These are phyloP conservation scores for Xylariaceae sp. DNA, from an alignment of 2,329 filamentous ascomycete genomes.

Conservation along the genomic window DNA sequence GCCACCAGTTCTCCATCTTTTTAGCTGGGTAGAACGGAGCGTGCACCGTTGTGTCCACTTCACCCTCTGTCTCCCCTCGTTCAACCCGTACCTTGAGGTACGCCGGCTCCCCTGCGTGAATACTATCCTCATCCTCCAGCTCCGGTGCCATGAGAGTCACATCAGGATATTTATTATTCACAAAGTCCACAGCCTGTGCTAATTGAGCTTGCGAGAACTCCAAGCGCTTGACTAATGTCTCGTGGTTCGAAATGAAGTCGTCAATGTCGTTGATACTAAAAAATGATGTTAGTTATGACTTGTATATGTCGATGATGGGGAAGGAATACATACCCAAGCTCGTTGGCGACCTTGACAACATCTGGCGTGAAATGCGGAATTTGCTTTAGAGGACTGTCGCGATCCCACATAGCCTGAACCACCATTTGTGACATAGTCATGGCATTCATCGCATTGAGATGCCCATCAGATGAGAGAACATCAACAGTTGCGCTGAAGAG, in stretches of 20 bases:
- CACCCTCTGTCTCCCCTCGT: constrained; percentile 65
- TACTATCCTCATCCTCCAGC: constrained; percentile 73
- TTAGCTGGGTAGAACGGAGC: constrained; percentile 88
- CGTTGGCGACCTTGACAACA: constrained; percentile 76
- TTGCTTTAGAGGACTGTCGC: constrained; percentile 93
- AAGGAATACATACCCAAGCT: constrained; percentile 59
- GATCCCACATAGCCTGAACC: constrained; percentile 98
- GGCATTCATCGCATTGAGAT: constrained; percentile 94
- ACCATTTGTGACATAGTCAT: constrained; percentile 99
- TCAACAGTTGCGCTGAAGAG: constrained; percentile 90
- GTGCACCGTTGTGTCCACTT: constrained; percentile 80
- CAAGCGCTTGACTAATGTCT: constrained; percentile 70
- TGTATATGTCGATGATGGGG: neutral
- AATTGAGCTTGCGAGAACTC: constrained; percentile 78
- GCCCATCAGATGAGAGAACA: constrained; percentile 90
- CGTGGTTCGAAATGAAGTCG: constrained; percentile 89
- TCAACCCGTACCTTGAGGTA: constrained; percentile 82
- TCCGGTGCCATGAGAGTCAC: constrained; percentile 89
- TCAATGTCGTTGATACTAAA: constrained; percentile 84
- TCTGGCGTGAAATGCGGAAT: constrained; percentile 90
- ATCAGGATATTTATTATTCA: constrained; percentile 94
- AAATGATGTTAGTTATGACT: constrained; percentile 18
- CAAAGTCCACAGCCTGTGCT: constrained; percentile 86
- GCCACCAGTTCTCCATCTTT: constrained; percentile 98
- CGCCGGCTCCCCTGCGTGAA: constrained; percentile 75